Base-by-base conservation (phyloP, 768 basidiomycete species). In the Russula emetica region DNA sequence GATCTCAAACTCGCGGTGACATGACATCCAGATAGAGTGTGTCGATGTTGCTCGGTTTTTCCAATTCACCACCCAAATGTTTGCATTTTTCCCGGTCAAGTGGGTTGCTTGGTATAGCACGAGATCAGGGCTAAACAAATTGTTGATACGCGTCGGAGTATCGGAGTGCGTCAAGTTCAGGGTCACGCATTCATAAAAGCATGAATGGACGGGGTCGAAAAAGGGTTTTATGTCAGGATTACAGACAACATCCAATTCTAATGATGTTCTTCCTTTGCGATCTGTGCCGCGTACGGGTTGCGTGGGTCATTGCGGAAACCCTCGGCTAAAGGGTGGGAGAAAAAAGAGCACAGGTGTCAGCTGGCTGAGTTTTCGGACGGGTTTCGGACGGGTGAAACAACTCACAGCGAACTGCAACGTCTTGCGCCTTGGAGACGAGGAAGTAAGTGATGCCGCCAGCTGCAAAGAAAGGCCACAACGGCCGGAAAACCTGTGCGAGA, bases 261-360 rank as follows among this genome's bases (percentile, higher is more conserved):
- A 44, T 79, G 78, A 55, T 78, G 78, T n/a, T 70, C 71, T 72
- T 87, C 82, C 73, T 83, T 84, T 59, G 91, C 88, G 61, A 92
- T 83, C 71, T 87, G 82, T 26, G 84, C 85, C 11, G 86, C 87
- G 75, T 91, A 90, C 42, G 90, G 91, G 80, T 93, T 93, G 72
- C 84, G 84, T 38, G 90, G 83, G 73, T 92, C 88, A 69, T 84
- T 86, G 68, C 84, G 83, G 73, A 82, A 91, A 71, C 79, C 74
- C 66, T 82, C 81, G 63, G 88, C 90, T 90, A 55, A 55, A 45
- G 56, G 38, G 45, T 9, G 56, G 44, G 47, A 20, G 32, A 20
- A 30, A 13, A 42, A 56, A 58, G 44, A 32, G 1, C 18, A 5
- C 0, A 8, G 13, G 28, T 47, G 60, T 50, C 50, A 58, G 51